Evolutionary conservation across 768 basidiomycete species (phyloP).

Genomic region (Rhizopogon vulgaris): DNA sequence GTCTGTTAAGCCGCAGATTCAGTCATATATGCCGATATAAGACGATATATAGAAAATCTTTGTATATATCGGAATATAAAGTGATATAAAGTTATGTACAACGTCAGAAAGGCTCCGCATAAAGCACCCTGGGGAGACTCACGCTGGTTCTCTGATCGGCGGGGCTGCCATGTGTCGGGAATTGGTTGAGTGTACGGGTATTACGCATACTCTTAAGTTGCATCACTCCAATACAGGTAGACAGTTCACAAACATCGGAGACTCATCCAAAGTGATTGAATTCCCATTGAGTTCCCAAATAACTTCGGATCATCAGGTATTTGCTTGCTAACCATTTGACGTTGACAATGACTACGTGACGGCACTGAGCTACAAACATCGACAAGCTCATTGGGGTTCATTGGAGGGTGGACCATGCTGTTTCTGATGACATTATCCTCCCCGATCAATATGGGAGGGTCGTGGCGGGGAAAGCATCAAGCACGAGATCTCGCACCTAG

Average conservation of each 20-base stretch:
- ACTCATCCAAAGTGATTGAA: background rate
- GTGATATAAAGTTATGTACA: no score
- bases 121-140: no score
- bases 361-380: background rate
- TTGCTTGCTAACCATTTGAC: no score
- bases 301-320: background rate
- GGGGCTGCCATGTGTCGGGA: background rate
- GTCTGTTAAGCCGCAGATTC: no score
- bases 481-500: background rate
- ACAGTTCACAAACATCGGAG: background rate
- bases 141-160: no score
- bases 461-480: background rate
- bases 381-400: background rate
- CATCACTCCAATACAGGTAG: background rate
- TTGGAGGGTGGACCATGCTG: background rate
- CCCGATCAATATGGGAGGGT: background rate
- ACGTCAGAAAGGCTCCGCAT: no score
- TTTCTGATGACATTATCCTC: background rate
- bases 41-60: no score
- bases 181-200: background rate
- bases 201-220: background rate
- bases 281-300: background rate
- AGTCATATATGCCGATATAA: no score
- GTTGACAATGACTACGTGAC: background rate
- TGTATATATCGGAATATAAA: no score